A percentile compares a stretch with the other conserved stretches of the same genome.
phyloP scores from a whole-genome alignment of 306 rosid genomes.

The Fragaria nilgerrensis region DNA sequence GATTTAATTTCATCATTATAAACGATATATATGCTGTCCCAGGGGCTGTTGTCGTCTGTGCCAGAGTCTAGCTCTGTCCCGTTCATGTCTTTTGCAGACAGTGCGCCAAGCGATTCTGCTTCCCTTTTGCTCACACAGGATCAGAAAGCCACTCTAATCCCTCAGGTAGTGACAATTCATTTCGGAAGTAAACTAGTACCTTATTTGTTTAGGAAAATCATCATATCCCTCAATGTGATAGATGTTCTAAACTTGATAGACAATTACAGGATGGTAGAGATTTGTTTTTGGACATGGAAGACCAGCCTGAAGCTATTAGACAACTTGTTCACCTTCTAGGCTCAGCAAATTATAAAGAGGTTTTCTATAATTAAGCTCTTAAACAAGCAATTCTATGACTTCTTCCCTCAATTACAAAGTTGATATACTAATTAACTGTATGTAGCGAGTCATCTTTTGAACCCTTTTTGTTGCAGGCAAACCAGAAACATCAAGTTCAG shows the following conservation, averaged over 20 bases:
- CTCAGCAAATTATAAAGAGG: background rate
- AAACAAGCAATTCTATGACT: background rate
- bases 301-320: slow-evolving; percentile 3
- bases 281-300: background rate
- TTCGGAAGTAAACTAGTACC: background rate
- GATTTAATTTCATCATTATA: background rate
- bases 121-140: background rate
- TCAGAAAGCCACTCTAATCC: background rate
- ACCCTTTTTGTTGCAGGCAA: background rate
- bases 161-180: background rate
- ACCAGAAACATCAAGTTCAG: background rate
- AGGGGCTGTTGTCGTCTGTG: background rate
- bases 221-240: too few relatives aligned
- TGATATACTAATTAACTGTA: background rate
- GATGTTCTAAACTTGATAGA: background rate
- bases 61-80: slow-evolving; percentile 3
- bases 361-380: background rate
- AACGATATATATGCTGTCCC: background rate
- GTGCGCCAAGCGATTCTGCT: background rate
- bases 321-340: slow-evolving; percentile 1
- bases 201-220: background rate
- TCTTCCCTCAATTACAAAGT: background rate
- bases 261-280: background rate
- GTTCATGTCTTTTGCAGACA: slow-evolving; percentile 3
- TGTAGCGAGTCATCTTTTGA: background rate